Base-by-base conservation (phyloP, 768 basidiomycete genomes). In the Naganishia friedmannii region DNA sequence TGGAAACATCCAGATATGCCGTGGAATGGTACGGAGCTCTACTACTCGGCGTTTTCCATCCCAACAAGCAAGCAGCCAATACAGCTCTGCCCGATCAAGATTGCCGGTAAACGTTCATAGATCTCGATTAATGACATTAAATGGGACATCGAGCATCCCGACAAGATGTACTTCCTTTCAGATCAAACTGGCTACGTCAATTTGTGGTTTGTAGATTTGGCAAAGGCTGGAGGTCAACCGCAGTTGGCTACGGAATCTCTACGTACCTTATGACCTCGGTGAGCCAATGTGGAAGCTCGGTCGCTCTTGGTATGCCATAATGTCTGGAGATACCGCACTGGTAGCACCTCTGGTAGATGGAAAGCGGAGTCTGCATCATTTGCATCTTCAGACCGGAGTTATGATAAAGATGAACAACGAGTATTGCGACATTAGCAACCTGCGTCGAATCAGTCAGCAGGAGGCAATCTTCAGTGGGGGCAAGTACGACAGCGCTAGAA, bases 151-250 rank as follows among this genome's bases (percentile, higher is more conserved):
- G 53, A 81, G 67, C 82, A 87, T 72, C 31, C 57, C 1, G 83
- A 86, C 37, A 83, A 79, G 5, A 81, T 91, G 32, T 80, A 88
- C 54, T 90, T 88, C 80, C 86, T 87, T 8, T 85, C 83, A 29
- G 90, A 92, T 73, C 82, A 83, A 65, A 85, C 86, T 15, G 89
- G 88, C 0, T 91, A 84, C 76, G 83, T 85, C 68, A 89, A 91
- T 74, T 88, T 90, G 0, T 90, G 86, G 84, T 26, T 34, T 31
- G 88, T 85, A 77, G 81, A 82, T 57, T 46, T 60, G 3, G 0
- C 21, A 39, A 0, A 23, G 29, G 13, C 70, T 66, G 72, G 58
- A 71, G 57, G 67, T 5, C 12, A 19, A 29, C 29, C 51, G 4
- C 31, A 55, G 29, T 26, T 67, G 28, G 69, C 32, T 10, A 67